These are phyloP conservation scores for Rhodotorula sp. DNA, from an alignment of 1,284 basidiomycete genomes.

Conservation along the genomic window DNA sequence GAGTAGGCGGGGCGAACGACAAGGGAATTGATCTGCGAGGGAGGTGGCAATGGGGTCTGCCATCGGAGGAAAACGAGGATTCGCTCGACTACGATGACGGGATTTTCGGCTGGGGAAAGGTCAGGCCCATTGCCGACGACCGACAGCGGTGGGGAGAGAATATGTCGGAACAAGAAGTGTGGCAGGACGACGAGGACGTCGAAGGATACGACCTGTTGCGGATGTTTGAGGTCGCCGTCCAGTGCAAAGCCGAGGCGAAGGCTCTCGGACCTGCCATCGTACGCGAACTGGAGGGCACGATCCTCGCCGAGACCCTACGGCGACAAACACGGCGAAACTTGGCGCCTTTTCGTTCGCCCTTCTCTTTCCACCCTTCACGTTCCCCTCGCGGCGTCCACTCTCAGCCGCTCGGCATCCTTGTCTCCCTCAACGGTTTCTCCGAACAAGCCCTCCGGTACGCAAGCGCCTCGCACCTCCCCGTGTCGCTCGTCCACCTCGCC, in stretches of 20 bases:
- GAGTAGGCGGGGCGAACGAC: constrained; percentile 33
- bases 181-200: no score
- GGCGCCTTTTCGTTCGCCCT: not conserved
- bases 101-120: no score
- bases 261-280: constrained; percentile 24
- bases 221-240: constrained; percentile 18
- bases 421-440: constrained; percentile 25
- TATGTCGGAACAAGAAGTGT: no score
- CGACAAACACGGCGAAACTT: no score
- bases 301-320: not conserved
- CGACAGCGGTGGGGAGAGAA: no score
- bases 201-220: no score
- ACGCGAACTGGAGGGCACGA: constrained; percentile 36
- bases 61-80: not conserved
- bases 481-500: constrained; percentile 21
- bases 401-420: constrained; percentile 21
- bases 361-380: not conserved
- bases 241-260: constrained; percentile 34
- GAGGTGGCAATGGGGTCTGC: constrained; percentile 1
- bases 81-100: not conserved
- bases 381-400: not conserved
- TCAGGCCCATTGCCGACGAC: not conserved
- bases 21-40: constrained; percentile 37
- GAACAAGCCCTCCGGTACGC: constrained; percentile 10
- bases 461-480: constrained; percentile 5